Evolutionary conservation across 805 yeast species (phyloP), one percentile per base, ranked within the genome.

Genomic region (Myxozyma neotropica): DNA sequence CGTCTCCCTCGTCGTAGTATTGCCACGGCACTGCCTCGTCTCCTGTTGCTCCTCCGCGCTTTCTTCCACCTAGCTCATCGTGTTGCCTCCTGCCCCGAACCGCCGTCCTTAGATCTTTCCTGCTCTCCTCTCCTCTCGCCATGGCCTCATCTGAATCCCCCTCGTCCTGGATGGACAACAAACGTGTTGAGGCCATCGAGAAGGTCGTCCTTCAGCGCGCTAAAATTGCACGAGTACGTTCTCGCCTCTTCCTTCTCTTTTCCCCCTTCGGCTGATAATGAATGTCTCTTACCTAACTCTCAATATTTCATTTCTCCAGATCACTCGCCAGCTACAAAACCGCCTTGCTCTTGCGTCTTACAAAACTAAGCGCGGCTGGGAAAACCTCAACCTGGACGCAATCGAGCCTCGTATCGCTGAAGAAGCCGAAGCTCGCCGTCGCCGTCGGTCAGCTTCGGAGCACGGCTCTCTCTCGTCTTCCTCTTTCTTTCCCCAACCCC

Each of bases 331-430:
- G 59, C 71, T 77, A 55, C 77, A 78, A 59, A 72, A 74, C 43
- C 67, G 80, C 40, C 72, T 77, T 15, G 78, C 77, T 23, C 66
- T 74, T 50, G 80, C 80, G 6, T 68, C 75, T 26, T 71, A 70
- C 71, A 77, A 77, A 65, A 69, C 80, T 49, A 71, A 71, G 53
- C 69, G 75, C 4, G 78, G 78, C 33, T 73, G 75, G 73, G 74
- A 72, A 63, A 69, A 70, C 56, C 68, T 74, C 39, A 68, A 68
- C 36, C 63, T 75, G 31, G 76, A 74, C 48, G 47, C 71, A 15
- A 71, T 75, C 43, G 78, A 75, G 61, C 77, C 76, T 15, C 65
- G 64, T 40, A 62, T 74, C 24, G 65, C 65, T 4, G 47, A 58
- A 24, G 65, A 61, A 40, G 62, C 49, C 36, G 64, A 58, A 10